Base-by-base conservation (phyloP, 768 basidiomycete species). In the Podaxis carcinomalis region DNA sequence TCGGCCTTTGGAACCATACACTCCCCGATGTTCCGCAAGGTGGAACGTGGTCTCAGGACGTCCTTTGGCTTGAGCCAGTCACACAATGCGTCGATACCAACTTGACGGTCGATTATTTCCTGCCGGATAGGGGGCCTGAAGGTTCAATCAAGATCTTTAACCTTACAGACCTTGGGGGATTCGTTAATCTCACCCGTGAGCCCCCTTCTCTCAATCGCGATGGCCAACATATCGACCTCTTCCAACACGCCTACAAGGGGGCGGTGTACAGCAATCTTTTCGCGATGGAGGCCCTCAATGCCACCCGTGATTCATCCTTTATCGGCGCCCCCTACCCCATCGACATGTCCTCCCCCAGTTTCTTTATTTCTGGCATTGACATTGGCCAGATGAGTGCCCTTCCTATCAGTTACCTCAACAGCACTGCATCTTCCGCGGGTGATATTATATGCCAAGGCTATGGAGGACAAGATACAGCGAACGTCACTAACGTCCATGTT, bases 11-110 rank as follows among this genome's bases (percentile, higher is more conserved):
- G 59, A 54, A 60, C 25, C 59, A 60, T 13, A 46, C 59, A 1
- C 28, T 60, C 9, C 59, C 59, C 19, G 28, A 40, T 0, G 47
- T 59, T 0, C 28, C 54, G 10, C 9, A 51, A 1, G 68, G 68
- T 4, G 66, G 25, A 4, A 50, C 40, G 3, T 69, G 68, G 68
- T 66, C 66, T 7, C 63, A 68, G 25, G 67, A 69, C 5, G 42
- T 69, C 28, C 52, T 69, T 13, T 69, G 68, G 68, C 58, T 69
- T 35, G 67, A 69, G 51, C 68, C 68, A 6, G 64, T 66, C 13
- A 64, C 68, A 3, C 11, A 51, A n/a, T 69, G 67, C n/a, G 64
- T 67, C 53, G 61, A 69, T 36, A 65, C 67, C 3, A 69, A 68
- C 53, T 25, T 69, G 23, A 69, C 68, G 3, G 16, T 68, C 9